Evolutionary conservation across 352 stramenopile species (phyloP).

Genomic region (Phytophthora europaea): DNA sequence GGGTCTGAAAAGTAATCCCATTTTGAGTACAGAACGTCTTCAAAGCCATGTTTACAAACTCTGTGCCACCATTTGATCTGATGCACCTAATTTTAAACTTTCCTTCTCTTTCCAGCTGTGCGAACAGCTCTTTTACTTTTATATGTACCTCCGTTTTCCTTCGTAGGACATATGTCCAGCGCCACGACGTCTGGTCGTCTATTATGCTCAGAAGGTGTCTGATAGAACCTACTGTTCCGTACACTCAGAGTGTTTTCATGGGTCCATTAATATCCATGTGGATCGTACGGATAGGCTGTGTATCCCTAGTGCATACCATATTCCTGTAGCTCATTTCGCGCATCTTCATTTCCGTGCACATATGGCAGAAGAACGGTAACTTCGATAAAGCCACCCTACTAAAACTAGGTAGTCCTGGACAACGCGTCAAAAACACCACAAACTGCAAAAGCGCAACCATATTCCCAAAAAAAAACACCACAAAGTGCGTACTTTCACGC

Average conservation of each 20-base stretch:
- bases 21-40: slow-evolving; percentile 6
- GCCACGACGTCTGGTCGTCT: slow-evolving; percentile 16
- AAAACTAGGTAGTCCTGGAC: slow-evolving; percentile 1
- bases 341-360: slow-evolving; percentile 4
- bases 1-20: background rate
- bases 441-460: too few relatives aligned
- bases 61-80: slow-evolving; percentile 2
- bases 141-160: slow-evolving; percentile 8
- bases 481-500: too few relatives aligned
- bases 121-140: slow-evolving; percentile 2
- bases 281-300: background rate
- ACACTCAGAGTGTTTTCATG: background rate
- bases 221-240: slow-evolving; percentile 3
- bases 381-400: background rate
- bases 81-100: slow-evolving; percentile 1
- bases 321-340: slow-evolving; percentile 8
- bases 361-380: background rate
- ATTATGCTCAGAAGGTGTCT: slow-evolving; percentile 16
- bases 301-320: background rate
- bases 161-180: slow-evolving; percentile 4
- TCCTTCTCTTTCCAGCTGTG: background rate
- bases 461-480: too few relatives aligned
- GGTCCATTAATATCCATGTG: background rate
- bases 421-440: too few relatives aligned
- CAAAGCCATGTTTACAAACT: slow-evolving; percentile 6